Conservation (phyloP, 306 rosid species). For the Dalbergia cultrata region DNA sequence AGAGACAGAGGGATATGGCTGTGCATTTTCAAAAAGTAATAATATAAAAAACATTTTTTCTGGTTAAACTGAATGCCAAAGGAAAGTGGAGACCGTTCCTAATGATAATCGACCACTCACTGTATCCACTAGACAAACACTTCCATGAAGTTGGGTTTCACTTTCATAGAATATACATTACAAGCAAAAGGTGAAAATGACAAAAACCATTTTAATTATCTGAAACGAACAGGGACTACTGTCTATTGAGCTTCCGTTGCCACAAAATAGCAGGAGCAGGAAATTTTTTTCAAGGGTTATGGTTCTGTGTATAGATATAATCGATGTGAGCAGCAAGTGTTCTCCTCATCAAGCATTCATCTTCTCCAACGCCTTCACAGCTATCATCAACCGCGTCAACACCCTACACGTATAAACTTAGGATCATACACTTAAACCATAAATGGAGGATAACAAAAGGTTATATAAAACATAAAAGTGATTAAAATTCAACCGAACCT, state of each 20-base stretch:
- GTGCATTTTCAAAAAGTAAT: no score
- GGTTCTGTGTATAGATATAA: conserved; percentile 57
- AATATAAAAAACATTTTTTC: no score
- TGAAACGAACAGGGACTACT: background rate
- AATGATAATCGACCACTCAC: background rate
- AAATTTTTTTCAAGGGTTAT: conserved; percentile 42
- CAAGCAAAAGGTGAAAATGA: background rate
- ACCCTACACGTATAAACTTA: background rate
- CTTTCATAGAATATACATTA: background rate
- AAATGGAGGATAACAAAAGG: no score
- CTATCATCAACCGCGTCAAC: conserved; percentile 39
- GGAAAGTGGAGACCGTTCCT: background rate
- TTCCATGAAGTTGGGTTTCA: background rate
- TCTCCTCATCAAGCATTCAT: conserved; percentile 60
- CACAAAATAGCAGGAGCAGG: background rate
- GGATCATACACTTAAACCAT: background rate
- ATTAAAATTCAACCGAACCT: conserved; percentile 36
- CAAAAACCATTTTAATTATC: background rate
- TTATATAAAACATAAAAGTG: no score
- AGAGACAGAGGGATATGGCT: no score
- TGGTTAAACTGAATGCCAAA: background rate
- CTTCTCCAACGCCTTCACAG: conserved; percentile 52
- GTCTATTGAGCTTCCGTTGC: background rate
- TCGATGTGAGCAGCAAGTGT: conserved; percentile 60
- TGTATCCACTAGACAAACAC: background rate